Evolutionary conservation across 2,329 filamentous ascomycete genomes (phyloP).

Genomic region (Alternaria rosae): DNA sequence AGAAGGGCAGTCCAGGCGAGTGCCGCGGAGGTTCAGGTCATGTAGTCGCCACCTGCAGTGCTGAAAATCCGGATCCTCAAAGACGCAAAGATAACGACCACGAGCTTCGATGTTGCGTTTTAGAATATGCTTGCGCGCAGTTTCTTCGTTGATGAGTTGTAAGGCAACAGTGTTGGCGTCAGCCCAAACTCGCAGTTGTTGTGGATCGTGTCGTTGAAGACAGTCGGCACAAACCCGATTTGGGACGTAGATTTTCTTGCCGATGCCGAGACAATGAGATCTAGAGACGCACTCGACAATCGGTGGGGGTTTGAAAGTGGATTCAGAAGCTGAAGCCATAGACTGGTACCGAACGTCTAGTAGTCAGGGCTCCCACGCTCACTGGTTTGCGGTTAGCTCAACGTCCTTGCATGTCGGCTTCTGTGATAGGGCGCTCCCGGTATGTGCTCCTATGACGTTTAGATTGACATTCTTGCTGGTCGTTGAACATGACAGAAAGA

Average conservation of each 20-base stretch:
- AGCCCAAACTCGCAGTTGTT: constrained; percentile 32
- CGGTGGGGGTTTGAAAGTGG: constrained; percentile 34
- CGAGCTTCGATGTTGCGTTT: constrained; percentile 36
- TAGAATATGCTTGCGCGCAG: constrained; percentile 23
- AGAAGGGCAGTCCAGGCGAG: constrained; percentile 24
- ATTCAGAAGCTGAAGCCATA: constrained; percentile 26
- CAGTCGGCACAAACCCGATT: constrained; percentile 33
- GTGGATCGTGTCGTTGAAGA: constrained; percentile 33
- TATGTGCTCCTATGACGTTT: constrained; percentile 11
- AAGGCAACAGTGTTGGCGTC: constrained; percentile 22
- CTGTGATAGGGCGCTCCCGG: constrained; percentile 12
- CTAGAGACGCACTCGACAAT: constrained; percentile 32
- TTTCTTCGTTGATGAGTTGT: constrained; percentile 28
- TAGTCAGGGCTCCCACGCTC: constrained; percentile 20
- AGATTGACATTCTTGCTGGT: not conserved
- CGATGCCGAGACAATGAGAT: constrained; percentile 35
- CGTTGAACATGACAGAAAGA: constrained; percentile 3
- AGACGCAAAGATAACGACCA: constrained; percentile 29
- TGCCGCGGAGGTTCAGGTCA: constrained; percentile 37
- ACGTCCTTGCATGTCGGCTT: constrained; percentile 26
- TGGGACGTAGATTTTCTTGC: constrained; percentile 32
- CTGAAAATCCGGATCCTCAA: constrained; percentile 37
- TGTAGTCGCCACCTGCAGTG: constrained; percentile 33
- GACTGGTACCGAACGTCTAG: constrained; percentile 20
- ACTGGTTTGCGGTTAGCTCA: constrained; percentile 25